Evolutionary conservation across 495 filamentous ascomycete genomes (phyloP), one percentile per base, ranked within the genome.

Genomic region (Pyronema omphalodes): DNA sequence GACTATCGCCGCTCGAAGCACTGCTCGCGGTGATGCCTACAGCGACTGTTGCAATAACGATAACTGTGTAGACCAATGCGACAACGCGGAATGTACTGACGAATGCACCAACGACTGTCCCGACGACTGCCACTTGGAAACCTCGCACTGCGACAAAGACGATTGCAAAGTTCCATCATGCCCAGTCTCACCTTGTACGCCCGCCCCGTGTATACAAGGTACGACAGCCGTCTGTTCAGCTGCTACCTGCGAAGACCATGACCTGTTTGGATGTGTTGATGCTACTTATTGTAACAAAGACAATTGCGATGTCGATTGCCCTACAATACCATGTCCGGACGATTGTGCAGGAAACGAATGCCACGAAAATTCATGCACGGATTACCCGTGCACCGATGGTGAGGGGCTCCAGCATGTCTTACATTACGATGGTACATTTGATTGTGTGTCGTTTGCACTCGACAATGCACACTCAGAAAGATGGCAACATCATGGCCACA

Each of bases 391-490:
- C 41, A 14, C 7, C 9, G 46, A 18, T 9, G 48, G 37, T 11
- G 44, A 6, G 23, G 15, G 12, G 14, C 2, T 37, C 12, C 46
- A 36, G 34, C 14, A 18, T 7, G 6, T 12, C 23, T 19, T 35
- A 6, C 19, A 36, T 14, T 19, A 19, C 7, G 54, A 29, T 33
- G 53, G 52, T 41, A 17, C 11, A 7, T 41, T 41, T 2, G 41
- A 43, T 48, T 41, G 37, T 34, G 47, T 50, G 7, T 52, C 54
- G 4, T 51, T 51, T 52, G n/a, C 54, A 56, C 29, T 56, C 15
- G 29, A 56, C 19, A 56, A 50, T 17, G 46, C 37, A 18, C 53
- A 56, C 36, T 33, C 54, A 9, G 53, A 23, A 8, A 34, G 48
- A n/a, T 53, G 54, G 48, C 49, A 35, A 41, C 12, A 17, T 33